Percentiles rank a stretch among this genome's conserved stretches.
phyloP scores from a whole-genome alignment of 2,329 filamentous ascomycete species.

The Cladorrhinum sp. region DNA sequence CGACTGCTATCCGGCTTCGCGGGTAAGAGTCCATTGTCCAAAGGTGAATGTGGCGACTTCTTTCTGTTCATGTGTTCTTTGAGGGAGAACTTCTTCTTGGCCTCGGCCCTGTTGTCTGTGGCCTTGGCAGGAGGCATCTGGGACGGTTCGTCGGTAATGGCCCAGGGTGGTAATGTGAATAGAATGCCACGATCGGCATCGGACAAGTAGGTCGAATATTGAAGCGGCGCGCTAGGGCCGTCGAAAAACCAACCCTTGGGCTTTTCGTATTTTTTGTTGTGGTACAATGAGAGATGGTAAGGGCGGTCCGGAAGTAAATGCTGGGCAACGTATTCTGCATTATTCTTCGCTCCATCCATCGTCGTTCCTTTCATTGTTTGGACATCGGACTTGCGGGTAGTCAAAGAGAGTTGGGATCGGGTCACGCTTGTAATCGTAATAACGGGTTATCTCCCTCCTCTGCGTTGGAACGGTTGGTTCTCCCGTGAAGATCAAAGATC shows the following conservation, averaged over 20 bases:
- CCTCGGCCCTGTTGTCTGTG: constrained; percentile 42
- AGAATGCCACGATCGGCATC: constrained; percentile 58
- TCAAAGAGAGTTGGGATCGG: constrained; percentile 12
- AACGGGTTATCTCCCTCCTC: background rate
- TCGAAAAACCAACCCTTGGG: constrained; percentile 41
- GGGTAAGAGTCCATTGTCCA: constrained; percentile 27
- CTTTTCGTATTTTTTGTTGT: constrained; percentile 46
- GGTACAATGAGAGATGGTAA: constrained; percentile 51
- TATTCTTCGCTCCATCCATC: constrained; percentile 60
- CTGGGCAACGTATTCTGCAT: constrained; percentile 52
- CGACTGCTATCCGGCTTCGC: constrained; percentile 21
- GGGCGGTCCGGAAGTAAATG: constrained; percentile 50
- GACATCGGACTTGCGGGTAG: constrained; percentile 25
- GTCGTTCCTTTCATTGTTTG: constrained; percentile 40
- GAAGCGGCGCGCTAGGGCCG: constrained; percentile 43
- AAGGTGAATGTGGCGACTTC: constrained; percentile 36
- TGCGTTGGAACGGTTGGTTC: background rate
- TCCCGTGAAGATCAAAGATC: background rate
- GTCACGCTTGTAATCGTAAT: background rate
- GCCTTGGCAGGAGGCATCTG: constrained; percentile 37
- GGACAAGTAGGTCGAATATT: constrained; percentile 57
- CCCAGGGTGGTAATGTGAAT: constrained; percentile 51
- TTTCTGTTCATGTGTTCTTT: constrained; percentile 57
- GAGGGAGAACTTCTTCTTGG: constrained; percentile 55
- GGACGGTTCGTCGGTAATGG: constrained; percentile 50